Conservation (phyloP, 2,329 filamentous ascomycete species). For the Biscogniauxia sp. region DNA sequence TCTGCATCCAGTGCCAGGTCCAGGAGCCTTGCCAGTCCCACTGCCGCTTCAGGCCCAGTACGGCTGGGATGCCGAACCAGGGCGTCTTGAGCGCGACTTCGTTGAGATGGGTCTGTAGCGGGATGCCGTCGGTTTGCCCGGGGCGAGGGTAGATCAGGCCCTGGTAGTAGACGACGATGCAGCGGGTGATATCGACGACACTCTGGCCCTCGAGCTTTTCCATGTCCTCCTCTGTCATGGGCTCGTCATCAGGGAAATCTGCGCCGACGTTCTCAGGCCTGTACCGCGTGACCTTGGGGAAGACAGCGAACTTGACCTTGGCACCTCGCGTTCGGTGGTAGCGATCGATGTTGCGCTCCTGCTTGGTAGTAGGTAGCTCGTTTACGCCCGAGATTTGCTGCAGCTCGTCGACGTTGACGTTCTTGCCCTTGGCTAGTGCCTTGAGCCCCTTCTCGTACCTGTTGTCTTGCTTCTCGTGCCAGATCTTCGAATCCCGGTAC, state of each 20-base stretch:
- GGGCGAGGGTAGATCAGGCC: conserved; percentile 27
- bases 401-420: background rate
- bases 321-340: conserved; percentile 30
- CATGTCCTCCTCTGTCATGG: background rate
- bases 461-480: conserved; percentile 11
- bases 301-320: conserved; percentile 32
- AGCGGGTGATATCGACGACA: conserved; percentile 21
- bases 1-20: background rate
- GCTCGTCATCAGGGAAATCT: background rate
- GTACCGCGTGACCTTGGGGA: conserved; percentile 32
- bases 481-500: conserved; percentile 23
- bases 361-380: background rate
- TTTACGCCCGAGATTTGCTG: background rate
- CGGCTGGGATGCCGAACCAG: background rate
- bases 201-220: conserved; percentile 24
- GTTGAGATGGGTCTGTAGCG: conserved; percentile 19
- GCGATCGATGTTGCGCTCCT: background rate
- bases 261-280: conserved; percentile 20
- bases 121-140: conserved; percentile 11
- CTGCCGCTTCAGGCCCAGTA: background rate
- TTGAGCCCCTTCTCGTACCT: background rate
- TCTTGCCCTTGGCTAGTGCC: background rate
- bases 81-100: background rate
- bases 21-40: background rate
- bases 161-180: conserved; percentile 33